A percentile compares a stretch with the other conserved stretches of the same genome.
phyloP scores from a whole-genome alignment of 495 filamentous ascomycete genomes.

The Emericellopsis terricola region DNA sequence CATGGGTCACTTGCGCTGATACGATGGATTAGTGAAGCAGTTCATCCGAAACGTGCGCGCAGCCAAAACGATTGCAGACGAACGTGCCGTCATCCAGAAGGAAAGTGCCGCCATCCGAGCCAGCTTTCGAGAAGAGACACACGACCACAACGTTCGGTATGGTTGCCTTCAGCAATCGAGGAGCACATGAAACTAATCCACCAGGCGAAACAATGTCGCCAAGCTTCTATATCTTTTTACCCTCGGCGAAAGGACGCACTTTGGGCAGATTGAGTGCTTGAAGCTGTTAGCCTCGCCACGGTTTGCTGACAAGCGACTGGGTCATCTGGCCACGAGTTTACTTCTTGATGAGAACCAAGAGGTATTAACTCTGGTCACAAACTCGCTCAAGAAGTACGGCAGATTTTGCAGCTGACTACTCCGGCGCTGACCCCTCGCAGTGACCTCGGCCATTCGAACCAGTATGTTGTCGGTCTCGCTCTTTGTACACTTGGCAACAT shows the following conservation, averaged over 20 bases:
- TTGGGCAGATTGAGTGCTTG: constrained; percentile 97
- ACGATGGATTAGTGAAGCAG: constrained; percentile 67
- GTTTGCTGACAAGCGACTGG: constrained; percentile 93
- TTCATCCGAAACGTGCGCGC: constrained; percentile 98
- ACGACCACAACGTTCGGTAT: constrained; percentile 75
- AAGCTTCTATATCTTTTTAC: constrained; percentile 97
- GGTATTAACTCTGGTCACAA: constrained; percentile 90
- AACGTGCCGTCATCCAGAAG: constrained; percentile 94
- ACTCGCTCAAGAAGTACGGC: constrained; percentile 90
- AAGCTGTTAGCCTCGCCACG: constrained; percentile 92
- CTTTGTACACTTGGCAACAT: constrained; percentile 94
- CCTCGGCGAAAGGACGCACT: constrained; percentile 94
- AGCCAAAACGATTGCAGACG: constrained; percentile 96
- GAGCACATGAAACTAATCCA: constrained; percentile 3
- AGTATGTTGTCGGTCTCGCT: constrained; percentile 93
- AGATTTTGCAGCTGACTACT: no score
- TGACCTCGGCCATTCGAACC: constrained; percentile 91
- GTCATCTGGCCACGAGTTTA: constrained; percentile 91
- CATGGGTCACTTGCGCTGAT: not conserved
- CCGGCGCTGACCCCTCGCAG: constrained; percentile 34
- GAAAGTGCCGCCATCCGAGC: constrained; percentile 94
- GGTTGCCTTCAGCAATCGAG: constrained; percentile 3
- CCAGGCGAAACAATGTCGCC: constrained; percentile 93
- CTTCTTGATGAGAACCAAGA: constrained; percentile 97
- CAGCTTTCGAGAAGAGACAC: constrained; percentile 92